phyloP scores from a whole-genome alignment of 179 eudicot species.

The Spergularia azorica region DNA sequence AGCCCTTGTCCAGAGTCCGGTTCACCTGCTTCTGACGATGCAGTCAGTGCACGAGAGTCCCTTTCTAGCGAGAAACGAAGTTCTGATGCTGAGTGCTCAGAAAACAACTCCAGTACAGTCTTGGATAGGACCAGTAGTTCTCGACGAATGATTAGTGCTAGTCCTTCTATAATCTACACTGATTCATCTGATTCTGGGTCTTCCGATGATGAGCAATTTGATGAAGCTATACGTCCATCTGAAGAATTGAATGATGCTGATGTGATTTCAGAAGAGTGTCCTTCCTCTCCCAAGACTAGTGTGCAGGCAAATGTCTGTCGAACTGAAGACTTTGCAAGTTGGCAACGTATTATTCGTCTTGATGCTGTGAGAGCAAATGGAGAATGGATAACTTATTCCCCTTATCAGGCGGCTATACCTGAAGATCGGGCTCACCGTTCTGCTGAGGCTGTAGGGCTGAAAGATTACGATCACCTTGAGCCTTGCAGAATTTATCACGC shows the following conservation, averaged over 20 bases:
- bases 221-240: slow-evolving; percentile 46
- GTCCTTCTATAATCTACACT: slow-evolving; percentile 43
- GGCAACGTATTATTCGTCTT: slow-evolving; percentile 91
- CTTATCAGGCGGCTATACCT: slow-evolving; percentile 61
- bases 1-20: slow-evolving; percentile 33
- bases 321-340: slow-evolving; percentile 72
- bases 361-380: slow-evolving; percentile 88
- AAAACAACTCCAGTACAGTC: slow-evolving; percentile 32
- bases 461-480: slow-evolving; percentile 78
- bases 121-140: slow-evolving; percentile 46
- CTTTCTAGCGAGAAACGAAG: slow-evolving; percentile 69
- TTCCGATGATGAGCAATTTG: slow-evolving; percentile 59
- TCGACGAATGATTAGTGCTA: slow-evolving; percentile 34
- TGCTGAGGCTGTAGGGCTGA: slow-evolving; percentile 78
- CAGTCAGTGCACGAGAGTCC: slow-evolving; percentile 76
- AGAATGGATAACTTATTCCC: slow-evolving; percentile 66
- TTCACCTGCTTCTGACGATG: slow-evolving; percentile 71
- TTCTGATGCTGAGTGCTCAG: slow-evolving; percentile 47
- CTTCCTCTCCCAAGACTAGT: slow-evolving; percentile 42
- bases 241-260: slow-evolving; percentile 42
- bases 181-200: slow-evolving; percentile 71
- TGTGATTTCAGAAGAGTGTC: slow-evolving; percentile 33
- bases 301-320: slow-evolving; percentile 36
- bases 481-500: slow-evolving; percentile 76
- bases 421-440: slow-evolving; percentile 60